Base-by-base conservation (phyloP, 2,329 filamentous ascomycete genomes). In the Aspergillus fumigatus region DNA sequence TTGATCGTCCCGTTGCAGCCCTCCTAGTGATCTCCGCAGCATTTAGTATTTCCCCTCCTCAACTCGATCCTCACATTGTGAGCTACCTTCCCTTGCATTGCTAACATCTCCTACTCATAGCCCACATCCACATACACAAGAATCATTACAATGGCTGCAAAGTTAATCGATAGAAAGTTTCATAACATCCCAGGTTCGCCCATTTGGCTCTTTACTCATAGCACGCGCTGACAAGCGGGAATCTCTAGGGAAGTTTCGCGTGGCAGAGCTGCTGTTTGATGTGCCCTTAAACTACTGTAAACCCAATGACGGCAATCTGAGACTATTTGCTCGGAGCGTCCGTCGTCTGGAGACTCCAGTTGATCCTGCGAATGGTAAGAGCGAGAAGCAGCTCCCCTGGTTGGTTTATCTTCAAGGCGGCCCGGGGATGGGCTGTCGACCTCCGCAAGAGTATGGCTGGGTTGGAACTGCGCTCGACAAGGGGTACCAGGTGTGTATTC, bases 221-320 rank as follows among this genome's bases (percentile, higher is more conserved):
- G 11, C 8, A 19, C 9, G 17, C 45, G 23, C 55, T 59, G 38
- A 62, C 53, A 49, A n/a, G 52, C 51, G 51, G 51, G 56, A 55
- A 19, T 55, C 48, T 19, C 19, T 52, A 91, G 90, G 90, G 50
- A 88, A 87, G 69, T 80, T 95, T 48, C 80, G 83, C 58, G 83
- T 95, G 59, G 88, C 88, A 2, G 92, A 96, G 71, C 82, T 93
- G 67, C 88, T 91, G 78, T 96, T 96, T 74, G 83, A 90, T 63
- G 92, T 96, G 10, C 92, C 92, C 3, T 81, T 90, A 59, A 89
- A 96, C 76, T 89, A 96, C 73, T 75, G 76, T 59, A 82, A 86
- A 54, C 85, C 85, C 1, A 70, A 77, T 3, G 77, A 80, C 29
- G 83, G 82, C 50, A 84, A 79, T 4, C 80, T 97, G 59, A 84